Evolutionary conservation across 208 protist species (phyloP).

Genomic region (Endotrypanum monterogeii): DNA sequence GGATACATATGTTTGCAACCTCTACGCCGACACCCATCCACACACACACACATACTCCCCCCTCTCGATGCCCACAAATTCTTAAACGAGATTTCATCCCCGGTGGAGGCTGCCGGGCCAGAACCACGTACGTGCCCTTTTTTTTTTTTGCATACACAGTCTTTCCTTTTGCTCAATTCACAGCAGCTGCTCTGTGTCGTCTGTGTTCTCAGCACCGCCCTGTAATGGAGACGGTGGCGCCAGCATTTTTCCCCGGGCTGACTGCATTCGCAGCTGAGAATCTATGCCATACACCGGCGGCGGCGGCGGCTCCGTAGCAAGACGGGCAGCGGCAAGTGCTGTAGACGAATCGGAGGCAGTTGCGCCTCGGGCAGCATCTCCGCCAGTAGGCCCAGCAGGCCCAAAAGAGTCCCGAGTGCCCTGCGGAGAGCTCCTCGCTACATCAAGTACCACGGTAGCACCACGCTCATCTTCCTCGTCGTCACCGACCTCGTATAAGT

Average conservation of each 20-base stretch:
- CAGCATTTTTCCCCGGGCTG: conserved; percentile 25
- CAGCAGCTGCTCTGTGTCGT: conserved; percentile 33
- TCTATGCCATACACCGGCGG: conserved; percentile 24
- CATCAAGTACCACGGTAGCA: conserved; percentile 8
- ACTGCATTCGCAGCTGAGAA: conserved; percentile 3
- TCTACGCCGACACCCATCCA: not conserved
- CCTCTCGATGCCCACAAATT: too few relatives aligned
- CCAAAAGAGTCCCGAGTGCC: not conserved
- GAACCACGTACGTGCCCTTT: too few relatives aligned
- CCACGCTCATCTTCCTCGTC: conserved; percentile 29
- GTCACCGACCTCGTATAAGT: conserved; percentile 36
- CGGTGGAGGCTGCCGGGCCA: too few relatives aligned
- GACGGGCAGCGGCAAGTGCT: conserved; percentile 22
- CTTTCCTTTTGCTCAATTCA: not conserved
- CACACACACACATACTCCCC: not conserved
- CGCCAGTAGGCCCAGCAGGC: not conserved
- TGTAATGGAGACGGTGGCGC: conserved; percentile 41
- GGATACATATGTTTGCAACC: too few relatives aligned
- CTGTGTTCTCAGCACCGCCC: conserved; percentile 35
- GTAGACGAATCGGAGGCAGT: conserved; percentile 30
- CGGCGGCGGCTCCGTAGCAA: conserved; percentile 18
- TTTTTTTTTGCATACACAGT: not conserved
- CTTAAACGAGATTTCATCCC: too few relatives aligned
- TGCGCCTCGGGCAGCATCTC: not conserved
- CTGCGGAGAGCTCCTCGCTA: conserved; percentile 1